Conservation (phyloP, 2,329 filamentous ascomycete species). For the Fusarium tjaetaba region DNA sequence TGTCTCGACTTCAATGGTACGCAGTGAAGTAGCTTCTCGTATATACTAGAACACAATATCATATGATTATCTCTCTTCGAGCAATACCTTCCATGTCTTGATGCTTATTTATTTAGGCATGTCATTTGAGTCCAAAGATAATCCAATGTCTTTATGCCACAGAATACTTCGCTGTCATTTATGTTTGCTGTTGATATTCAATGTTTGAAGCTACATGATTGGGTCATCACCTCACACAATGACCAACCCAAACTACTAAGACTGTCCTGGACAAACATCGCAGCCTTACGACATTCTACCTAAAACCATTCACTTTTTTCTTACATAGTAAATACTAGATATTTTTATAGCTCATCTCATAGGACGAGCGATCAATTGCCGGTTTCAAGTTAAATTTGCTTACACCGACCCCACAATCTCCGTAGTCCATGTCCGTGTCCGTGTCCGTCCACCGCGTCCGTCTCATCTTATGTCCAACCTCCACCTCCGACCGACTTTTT, state of each 20-base stretch:
- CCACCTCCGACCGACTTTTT: not conserved
- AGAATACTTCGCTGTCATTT: too few relatives aligned
- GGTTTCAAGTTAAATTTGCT: slow-evolving; percentile 14
- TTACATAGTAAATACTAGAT: not conserved
- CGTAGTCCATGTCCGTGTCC: slow-evolving; percentile 36
- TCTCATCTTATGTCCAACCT: not conserved
- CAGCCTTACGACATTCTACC: fast-evolving
- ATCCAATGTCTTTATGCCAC: too few relatives aligned
- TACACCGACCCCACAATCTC: slow-evolving; percentile 17
- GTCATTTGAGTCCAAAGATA: fast-evolving
- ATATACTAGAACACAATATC: not conserved
- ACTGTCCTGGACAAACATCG: fast-evolving
- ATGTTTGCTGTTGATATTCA: not conserved
- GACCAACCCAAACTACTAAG: not conserved
- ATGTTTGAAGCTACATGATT: not conserved
- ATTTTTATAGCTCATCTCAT: not conserved
- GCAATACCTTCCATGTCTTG: too few relatives aligned
- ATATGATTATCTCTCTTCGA: not conserved
- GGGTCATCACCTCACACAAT: not conserved
- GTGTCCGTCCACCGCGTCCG: not conserved
- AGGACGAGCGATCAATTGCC: slow-evolving; percentile 11
- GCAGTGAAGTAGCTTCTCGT: not conserved
- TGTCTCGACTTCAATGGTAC: fast-evolving
- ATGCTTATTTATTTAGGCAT: fast-evolving
- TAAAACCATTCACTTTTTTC: not conserved